Evolutionary conservation across 1,139 yeast species (phyloP).

Genomic region (Ogataea hybrid): DNA sequence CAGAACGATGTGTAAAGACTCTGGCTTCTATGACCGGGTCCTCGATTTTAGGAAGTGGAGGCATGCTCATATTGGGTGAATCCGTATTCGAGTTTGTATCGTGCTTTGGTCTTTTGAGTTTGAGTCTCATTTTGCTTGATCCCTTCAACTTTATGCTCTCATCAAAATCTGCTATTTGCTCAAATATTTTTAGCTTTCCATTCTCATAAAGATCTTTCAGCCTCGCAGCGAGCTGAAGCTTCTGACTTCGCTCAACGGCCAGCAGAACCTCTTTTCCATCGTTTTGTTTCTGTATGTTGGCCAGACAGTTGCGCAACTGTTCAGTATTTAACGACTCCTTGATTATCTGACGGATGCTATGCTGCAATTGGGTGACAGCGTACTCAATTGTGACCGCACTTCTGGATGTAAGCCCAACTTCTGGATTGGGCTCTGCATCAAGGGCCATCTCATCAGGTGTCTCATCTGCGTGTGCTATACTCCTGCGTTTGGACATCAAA

Average conservation of each 20-base stretch:
- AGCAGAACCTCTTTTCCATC: slow-evolving; percentile 36
- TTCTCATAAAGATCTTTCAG: slow-evolving; percentile 53
- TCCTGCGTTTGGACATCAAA: slow-evolving; percentile 3
- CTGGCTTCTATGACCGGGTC: slow-evolving; percentile 59
- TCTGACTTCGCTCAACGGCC: slow-evolving; percentile 51
- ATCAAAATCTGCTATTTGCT: slow-evolving; percentile 32
- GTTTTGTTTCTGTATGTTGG: slow-evolving; percentile 13
- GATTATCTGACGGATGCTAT: slow-evolving; percentile 49
- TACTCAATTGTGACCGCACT: slow-evolving; percentile 43
- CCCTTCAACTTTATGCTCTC: slow-evolving; percentile 24
- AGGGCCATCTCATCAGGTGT: no score
- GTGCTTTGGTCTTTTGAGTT: slow-evolving; percentile 13
- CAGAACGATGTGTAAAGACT: slow-evolving; percentile 82
- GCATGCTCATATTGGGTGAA: slow-evolving; percentile 38
- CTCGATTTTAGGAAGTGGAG: slow-evolving; percentile 66
- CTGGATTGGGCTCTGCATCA: not conserved
- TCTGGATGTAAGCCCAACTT: not conserved
- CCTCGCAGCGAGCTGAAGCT: slow-evolving; percentile 57
- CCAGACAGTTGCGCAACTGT: slow-evolving; percentile 38
- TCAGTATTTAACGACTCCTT: slow-evolving; percentile 52
- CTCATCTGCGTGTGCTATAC: not conserved
- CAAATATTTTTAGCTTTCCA: slow-evolving; percentile 40
- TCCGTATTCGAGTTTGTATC: not conserved
- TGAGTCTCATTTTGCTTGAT: slow-evolving; percentile 15
- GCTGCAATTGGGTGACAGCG: slow-evolving; percentile 49